Conservation (phyloP, 495 filamentous ascomycete species). For the Penicillium maclennaniae region DNA sequence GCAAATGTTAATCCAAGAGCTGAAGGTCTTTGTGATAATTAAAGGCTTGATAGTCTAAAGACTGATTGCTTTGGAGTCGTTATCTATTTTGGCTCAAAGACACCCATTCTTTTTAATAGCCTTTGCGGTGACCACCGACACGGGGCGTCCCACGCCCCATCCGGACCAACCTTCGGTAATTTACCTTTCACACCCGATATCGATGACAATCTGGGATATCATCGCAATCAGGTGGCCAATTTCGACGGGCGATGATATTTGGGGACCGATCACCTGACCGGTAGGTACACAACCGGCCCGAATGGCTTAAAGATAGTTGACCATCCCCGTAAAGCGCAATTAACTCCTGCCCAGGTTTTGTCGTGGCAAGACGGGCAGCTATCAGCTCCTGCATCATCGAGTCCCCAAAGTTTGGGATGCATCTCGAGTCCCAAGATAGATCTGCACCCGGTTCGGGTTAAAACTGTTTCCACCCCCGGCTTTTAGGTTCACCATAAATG, state of each 20-base stretch:
- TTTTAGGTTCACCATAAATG: constrained; percentile 4
- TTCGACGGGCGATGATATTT: constrained; percentile 18
- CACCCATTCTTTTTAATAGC: constrained; percentile 17
- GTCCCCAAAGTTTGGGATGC: not conserved
- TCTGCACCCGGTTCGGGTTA: constrained; percentile 7
- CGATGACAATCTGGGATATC: constrained; percentile 3
- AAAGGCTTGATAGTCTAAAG: not conserved
- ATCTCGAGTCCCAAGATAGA: constrained; percentile 8
- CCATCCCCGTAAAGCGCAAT: constrained; percentile 3
- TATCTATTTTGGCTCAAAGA: constrained; percentile 6
- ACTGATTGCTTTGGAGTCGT: constrained; percentile 1
- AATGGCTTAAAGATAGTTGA: constrained; percentile 21
- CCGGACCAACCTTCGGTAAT: constrained; percentile 7
- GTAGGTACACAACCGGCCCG: constrained; percentile 16
- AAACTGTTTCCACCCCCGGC: constrained; percentile 8
- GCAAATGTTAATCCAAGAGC: constrained; percentile 5
- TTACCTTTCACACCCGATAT: constrained; percentile 9
- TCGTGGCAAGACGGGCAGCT: constrained; percentile 7
- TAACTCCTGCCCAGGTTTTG: not conserved
- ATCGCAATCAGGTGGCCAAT: constrained; percentile 19
- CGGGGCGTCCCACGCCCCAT: constrained; percentile 4
- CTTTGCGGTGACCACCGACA: constrained; percentile 6
- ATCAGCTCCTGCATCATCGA: constrained; percentile 3
- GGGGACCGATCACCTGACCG: constrained; percentile 26
- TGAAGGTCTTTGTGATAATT: constrained; percentile 6